phyloP scores from a whole-genome alignment of 768 basidiomycete species.

The Leccinum imitatum region DNA sequence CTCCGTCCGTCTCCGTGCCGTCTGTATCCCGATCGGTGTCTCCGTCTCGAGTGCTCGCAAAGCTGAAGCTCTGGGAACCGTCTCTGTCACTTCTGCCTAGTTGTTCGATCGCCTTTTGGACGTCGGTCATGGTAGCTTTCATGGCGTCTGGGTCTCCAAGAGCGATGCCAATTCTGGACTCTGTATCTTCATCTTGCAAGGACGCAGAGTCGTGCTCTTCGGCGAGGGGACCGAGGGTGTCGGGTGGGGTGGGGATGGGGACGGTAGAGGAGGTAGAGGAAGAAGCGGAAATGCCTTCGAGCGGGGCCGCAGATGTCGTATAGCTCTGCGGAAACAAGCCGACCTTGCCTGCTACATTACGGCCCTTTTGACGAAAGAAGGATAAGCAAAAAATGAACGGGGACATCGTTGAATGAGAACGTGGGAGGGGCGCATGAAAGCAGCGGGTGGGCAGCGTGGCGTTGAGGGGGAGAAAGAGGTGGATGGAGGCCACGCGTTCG shows the following conservation, averaged over 20 bases:
- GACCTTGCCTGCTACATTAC: constrained; percentile 75
- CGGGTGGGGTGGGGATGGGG: constrained; percentile 19
- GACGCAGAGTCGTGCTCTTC: constrained; percentile 49
- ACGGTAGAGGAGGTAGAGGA: constrained; percentile 27
- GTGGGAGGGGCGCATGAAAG: constrained; percentile 14
- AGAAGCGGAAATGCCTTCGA: constrained; percentile 26
- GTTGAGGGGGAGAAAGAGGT: background rate
- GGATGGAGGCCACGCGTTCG: constrained; percentile 9
- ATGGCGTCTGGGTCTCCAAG: constrained; percentile 42
- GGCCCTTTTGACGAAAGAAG: constrained; percentile 54
- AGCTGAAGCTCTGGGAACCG: constrained; percentile 71
- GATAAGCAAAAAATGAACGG: constrained; percentile 27
- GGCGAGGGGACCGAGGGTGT: constrained; percentile 42
- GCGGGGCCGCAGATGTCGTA: constrained; percentile 61
- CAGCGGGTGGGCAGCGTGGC: constrained; percentile 11
- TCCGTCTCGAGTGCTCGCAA: constrained; percentile 63
- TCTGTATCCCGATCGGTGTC: constrained; percentile 47
- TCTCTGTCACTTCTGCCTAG: constrained; percentile 62
- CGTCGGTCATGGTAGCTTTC: constrained; percentile 86
- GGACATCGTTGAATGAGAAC: constrained; percentile 22
- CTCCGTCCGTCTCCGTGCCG: constrained; percentile 50
- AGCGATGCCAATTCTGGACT: constrained; percentile 29
- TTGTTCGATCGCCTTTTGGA: constrained; percentile 88
- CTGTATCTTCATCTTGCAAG: constrained; percentile 22
- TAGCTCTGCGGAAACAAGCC: constrained; percentile 93